phyloP scores from a whole-genome alignment of 768 basidiomycete species.

The Vararia minispora region DNA sequence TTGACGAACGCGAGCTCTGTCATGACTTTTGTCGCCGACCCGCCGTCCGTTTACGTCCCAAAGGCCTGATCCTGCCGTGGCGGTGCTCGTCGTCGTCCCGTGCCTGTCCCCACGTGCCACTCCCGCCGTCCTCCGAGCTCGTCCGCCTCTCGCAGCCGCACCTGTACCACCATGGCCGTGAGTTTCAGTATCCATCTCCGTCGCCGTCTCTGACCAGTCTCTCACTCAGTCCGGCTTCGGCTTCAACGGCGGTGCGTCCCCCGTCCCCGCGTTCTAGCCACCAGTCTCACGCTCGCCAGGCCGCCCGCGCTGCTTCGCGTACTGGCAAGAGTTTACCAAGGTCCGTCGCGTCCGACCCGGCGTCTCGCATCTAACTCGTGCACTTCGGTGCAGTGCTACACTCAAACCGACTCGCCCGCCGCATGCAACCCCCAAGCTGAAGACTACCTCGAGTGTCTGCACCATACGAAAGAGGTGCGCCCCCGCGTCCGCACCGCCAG shows the following conservation, averaged over 20 bases:
- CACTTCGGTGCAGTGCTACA: conserved; percentile 57
- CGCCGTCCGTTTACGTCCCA: not conserved
- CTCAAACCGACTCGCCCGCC: conserved; percentile 59
- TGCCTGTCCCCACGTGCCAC: not conserved
- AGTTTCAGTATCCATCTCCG: conserved; percentile 7
- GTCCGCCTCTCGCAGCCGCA: not conserved
- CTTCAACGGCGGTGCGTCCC: conserved; percentile 42
- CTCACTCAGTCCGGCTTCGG: conserved; percentile 49
- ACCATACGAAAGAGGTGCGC: conserved; percentile 79
- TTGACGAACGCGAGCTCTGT: conserved; percentile 57
- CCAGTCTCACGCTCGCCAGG: conserved; percentile 34
- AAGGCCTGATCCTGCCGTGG: not conserved
- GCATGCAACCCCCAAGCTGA: conserved; percentile 63
- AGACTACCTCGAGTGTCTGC: conserved; percentile 89
- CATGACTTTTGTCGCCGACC: too few species aligned
- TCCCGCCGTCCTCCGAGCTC: not conserved
- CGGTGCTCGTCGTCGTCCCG: too few species aligned
- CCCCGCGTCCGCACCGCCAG: not conserved
- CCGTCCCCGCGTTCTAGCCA: too few species aligned
- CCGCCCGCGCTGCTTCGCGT: conserved; percentile 76
- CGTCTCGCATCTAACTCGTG: not conserved
- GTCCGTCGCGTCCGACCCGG: conserved; percentile 22
- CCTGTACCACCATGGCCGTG: conserved; percentile 28
- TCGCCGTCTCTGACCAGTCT: not conserved
- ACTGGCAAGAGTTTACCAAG: conserved; percentile 87